Percentiles rank a stretch among this genome's conserved stretches.
Evolutionary conservation across 306 rosid species (phyloP).

Genomic region (Trifolium fragiferum): DNA sequence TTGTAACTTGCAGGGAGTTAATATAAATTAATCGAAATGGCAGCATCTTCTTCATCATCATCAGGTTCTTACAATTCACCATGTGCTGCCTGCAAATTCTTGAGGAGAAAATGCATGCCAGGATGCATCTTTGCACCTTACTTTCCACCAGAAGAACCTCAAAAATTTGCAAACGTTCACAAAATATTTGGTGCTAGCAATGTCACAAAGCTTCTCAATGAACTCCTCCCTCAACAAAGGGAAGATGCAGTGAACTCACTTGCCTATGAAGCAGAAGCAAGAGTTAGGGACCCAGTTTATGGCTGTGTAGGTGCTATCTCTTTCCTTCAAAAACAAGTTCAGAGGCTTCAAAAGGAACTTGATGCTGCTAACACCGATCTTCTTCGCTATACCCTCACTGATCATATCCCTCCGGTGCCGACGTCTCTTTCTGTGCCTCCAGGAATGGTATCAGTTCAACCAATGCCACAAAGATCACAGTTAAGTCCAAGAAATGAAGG

Average conservation of each 20-base stretch:
- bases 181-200: slow-evolving; percentile 97
- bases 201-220: slow-evolving; percentile 94
- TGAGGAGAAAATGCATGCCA: slow-evolving; percentile 91
- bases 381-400: slow-evolving; percentile 73
- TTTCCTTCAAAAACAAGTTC: slow-evolving; percentile 90
- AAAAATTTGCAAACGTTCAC: slow-evolving; percentile 93
- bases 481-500: slow-evolving; percentile 45
- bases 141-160: slow-evolving; percentile 99
- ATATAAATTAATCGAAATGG: slow-evolving; percentile 40
- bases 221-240: slow-evolving; percentile 88
- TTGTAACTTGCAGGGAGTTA: slow-evolving; percentile 30
- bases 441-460: slow-evolving; percentile 44
- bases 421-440: slow-evolving; percentile 44
- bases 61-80: slow-evolving; percentile 85
- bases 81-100: slow-evolving; percentile 96
- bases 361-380: slow-evolving; percentile 87
- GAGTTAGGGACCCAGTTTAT: slow-evolving; percentile 91
- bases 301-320: slow-evolving; percentile 98
- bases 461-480: slow-evolving; percentile 35
- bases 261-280: slow-evolving; percentile 95
- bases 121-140: slow-evolving; percentile 97
- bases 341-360: slow-evolving; percentile 92
- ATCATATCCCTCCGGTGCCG: slow-evolving; percentile 44
- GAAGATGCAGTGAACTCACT: slow-evolving; percentile 98
- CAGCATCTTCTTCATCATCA: slow-evolving; percentile 69